phyloP scores from a whole-genome alignment of 495 filamentous ascomycete genomes.

The Penicillium verhagenii region DNA sequence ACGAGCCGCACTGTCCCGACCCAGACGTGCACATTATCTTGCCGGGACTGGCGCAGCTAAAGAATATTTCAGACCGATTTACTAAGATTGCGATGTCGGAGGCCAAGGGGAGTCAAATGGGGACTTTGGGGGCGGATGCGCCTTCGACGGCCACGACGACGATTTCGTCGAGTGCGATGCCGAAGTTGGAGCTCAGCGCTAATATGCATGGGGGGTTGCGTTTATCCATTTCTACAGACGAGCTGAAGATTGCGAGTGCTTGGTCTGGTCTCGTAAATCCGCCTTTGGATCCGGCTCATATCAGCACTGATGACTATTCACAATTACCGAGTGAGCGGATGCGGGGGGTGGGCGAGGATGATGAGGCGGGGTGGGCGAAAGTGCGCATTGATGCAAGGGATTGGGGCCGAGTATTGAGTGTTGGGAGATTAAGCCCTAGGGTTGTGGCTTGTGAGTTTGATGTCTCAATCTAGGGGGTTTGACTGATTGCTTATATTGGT shows the following conservation, averaged over 20 bases:
- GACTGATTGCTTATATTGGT: not conserved
- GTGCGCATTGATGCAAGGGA: constrained; percentile 89
- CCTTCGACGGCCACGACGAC: constrained; percentile 10
- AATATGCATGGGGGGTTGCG: constrained; percentile 88
- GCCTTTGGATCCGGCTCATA: constrained; percentile 70
- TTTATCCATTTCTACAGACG: constrained; percentile 73
- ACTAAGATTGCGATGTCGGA: constrained; percentile 65
- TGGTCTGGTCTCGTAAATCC: constrained; percentile 86
- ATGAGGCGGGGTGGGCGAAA: constrained; percentile 72
- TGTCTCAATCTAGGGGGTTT: not conserved
- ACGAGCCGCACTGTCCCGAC: constrained; percentile 86
- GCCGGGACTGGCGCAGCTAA: constrained; percentile 77
- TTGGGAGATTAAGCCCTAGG: constrained; percentile 81
- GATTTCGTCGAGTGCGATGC: constrained; percentile 32
- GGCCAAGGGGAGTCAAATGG: constrained; percentile 23
- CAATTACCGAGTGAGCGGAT: constrained; percentile 75
- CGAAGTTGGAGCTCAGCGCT: constrained; percentile 76
- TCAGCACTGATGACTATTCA: constrained; percentile 59
- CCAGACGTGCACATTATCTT: constrained; percentile 93
- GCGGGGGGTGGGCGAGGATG: constrained; percentile 49
- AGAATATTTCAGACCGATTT: constrained; percentile 89
- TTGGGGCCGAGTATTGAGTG: constrained; percentile 85
- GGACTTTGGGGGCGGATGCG: constrained; percentile 14
- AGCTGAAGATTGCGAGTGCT: constrained; percentile 72
- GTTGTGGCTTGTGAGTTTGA: constrained; percentile 80